These are phyloP conservation scores for Zymoseptoria passerinii DNA, from an alignment of 2,329 filamentous ascomycete genomes.

Conservation along the genomic window DNA sequence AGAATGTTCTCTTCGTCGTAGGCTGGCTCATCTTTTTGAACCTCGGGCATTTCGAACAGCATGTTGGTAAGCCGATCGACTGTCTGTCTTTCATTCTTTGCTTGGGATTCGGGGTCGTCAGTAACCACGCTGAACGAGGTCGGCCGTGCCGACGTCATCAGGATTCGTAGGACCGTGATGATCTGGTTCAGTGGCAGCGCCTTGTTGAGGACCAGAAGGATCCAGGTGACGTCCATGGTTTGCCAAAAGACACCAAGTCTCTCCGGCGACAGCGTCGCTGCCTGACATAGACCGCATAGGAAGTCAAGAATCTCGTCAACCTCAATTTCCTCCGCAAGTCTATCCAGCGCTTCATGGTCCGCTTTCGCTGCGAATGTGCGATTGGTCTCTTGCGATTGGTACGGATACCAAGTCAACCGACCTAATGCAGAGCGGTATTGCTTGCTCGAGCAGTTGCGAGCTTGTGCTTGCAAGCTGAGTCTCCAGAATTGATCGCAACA, in stretches of 20 bases:
- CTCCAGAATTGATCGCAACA: slow-evolving; percentile 56
- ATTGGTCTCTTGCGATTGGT: slow-evolving; percentile 35
- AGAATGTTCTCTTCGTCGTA: slow-evolving; percentile 35
- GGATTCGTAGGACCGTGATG: slow-evolving; percentile 54
- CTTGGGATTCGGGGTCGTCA: slow-evolving; percentile 36
- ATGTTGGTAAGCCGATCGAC: slow-evolving; percentile 57
- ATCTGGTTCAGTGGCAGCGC: slow-evolving; percentile 59
- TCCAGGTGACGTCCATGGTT: slow-evolving; percentile 56
- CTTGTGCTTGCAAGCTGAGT: slow-evolving; percentile 53
- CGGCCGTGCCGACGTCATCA: slow-evolving; percentile 57
- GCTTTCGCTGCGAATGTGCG: slow-evolving; percentile 18
- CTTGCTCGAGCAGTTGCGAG: slow-evolving; percentile 49
- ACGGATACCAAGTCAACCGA: slow-evolving; percentile 49
- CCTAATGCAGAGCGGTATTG: slow-evolving; percentile 41
- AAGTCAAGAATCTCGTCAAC: slow-evolving; percentile 56
- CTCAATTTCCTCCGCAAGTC: slow-evolving; percentile 52
- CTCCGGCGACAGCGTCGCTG: slow-evolving; percentile 41
- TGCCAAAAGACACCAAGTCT: slow-evolving; percentile 54
- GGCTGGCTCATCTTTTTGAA: slow-evolving; percentile 35
- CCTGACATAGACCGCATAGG: slow-evolving; percentile 52
- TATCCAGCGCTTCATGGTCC: slow-evolving; percentile 29
- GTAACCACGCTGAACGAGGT: slow-evolving; percentile 59
- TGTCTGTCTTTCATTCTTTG: slow-evolving; percentile 35
- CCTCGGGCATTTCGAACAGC: slow-evolving; percentile 48
- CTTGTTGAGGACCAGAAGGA: slow-evolving; percentile 58